A percentile compares a stretch with the other conserved stretches of the same genome.
These are phyloP conservation scores for Mycena rosella DNA, from an alignment of 768 basidiomycete species.

Conservation along the genomic window DNA sequence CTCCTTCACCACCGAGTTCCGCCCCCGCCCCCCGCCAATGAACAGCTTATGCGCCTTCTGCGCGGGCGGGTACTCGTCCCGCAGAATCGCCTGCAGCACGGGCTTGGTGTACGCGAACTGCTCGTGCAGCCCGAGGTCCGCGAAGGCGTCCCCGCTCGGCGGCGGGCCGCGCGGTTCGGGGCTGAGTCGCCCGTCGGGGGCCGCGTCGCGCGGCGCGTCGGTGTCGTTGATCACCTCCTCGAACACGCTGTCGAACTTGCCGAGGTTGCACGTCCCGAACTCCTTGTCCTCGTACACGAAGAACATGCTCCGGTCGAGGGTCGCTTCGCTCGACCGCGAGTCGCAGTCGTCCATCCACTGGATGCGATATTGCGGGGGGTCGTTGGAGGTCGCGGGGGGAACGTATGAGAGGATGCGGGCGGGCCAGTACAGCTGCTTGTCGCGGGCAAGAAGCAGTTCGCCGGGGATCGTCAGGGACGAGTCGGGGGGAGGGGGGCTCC, in stretches of 20 bases:
- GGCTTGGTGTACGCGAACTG: constrained; percentile 79
- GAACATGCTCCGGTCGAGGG: constrained; percentile 59
- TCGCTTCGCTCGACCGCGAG: too few relatives aligned
- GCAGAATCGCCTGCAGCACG: constrained; percentile 70
- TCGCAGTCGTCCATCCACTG: constrained; percentile 70
- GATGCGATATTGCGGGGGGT: constrained; percentile 61
- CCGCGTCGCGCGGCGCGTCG: constrained; percentile 42
- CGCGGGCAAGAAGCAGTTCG: constrained; percentile 71
- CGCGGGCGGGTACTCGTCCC: constrained; percentile 68
- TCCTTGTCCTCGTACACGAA: constrained; percentile 67
- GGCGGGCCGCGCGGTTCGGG: constrained; percentile 58
- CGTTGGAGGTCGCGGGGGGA: constrained; percentile 53
- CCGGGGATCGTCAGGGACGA: constrained; percentile 71
- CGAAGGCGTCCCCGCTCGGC: constrained; percentile 59
- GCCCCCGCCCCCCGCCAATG: constrained; percentile 5
- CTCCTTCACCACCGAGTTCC: background rate
- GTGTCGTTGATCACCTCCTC: constrained; percentile 55
- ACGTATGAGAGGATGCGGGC: constrained; percentile 69
- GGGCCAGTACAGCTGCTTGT: constrained; percentile 71
- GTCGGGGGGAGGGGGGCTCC: constrained; percentile 62
- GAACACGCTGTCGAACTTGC: constrained; percentile 64
- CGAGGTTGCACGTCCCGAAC: constrained; percentile 76
- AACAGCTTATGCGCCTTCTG: constrained; percentile 11
- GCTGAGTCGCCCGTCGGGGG: constrained; percentile 38
- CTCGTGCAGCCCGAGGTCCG: constrained; percentile 60